These are phyloP conservation scores for Rhizophora apiculata DNA, from an alignment of 345 rosid species.

Conservation along the genomic window DNA sequence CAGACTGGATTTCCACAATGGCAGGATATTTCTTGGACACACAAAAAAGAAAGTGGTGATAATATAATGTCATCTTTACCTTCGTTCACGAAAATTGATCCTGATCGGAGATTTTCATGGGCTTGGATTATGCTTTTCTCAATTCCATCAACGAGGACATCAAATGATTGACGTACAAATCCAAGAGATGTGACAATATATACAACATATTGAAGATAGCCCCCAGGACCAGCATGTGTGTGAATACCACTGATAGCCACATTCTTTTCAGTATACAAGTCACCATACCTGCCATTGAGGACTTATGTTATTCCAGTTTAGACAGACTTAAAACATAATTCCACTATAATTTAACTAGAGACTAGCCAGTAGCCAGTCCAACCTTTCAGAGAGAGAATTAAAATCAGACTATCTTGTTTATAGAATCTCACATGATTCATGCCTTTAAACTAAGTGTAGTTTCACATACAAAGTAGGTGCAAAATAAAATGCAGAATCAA, in stretches of 20 bases:
- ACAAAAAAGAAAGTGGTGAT: neutral
- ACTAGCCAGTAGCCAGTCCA: too few relatives aligned
- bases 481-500: too few relatives aligned
- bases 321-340: too few relatives aligned
- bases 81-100: constrained; percentile 65
- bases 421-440: too few relatives aligned
- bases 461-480: neutral
- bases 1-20: too few relatives aligned
- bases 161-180: constrained; percentile 90
- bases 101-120: constrained; percentile 83
- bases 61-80: constrained; percentile 33
- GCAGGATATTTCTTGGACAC: too few relatives aligned
- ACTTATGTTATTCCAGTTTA: too few relatives aligned
- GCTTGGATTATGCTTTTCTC: constrained; percentile 82
- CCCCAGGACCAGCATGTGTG: constrained; percentile 98
- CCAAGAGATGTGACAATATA: constrained; percentile 90
- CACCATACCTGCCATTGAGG: constrained; percentile 56
- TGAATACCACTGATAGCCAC: constrained; percentile 93
- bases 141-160: constrained; percentile 87
- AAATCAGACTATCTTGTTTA: too few relatives aligned
- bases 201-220: constrained; percentile 88
- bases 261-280: constrained; percentile 72
- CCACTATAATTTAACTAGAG: too few relatives aligned
- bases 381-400: too few relatives aligned
- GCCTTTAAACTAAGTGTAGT: too few relatives aligned